Percentiles rank a stretch among this genome's conserved stretches.
Evolutionary conservation across 257 asterid genomes (phyloP).

Genomic region (Solanum chilense): DNA sequence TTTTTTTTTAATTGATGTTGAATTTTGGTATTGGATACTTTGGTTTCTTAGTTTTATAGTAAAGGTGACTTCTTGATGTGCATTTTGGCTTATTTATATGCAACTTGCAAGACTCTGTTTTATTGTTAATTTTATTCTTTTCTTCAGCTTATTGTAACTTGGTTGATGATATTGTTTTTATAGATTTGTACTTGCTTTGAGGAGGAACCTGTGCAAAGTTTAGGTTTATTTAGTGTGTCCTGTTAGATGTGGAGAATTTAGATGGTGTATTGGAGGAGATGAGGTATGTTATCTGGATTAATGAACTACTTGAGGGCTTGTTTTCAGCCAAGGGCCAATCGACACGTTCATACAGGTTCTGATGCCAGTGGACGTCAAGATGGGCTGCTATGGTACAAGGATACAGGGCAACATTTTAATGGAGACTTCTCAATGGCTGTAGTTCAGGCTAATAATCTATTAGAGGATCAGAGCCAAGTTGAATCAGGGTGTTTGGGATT

Average conservation of each 20-base stretch:
- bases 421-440: slow-evolving; percentile 78
- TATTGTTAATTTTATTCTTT: neutral
- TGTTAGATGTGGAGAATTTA: slow-evolving; percentile 27
- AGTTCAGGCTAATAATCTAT: slow-evolving; percentile 61
- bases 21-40: neutral
- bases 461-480: slow-evolving; percentile 65
- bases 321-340: slow-evolving; percentile 43
- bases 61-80: neutral
- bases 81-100: neutral
- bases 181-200: neutral
- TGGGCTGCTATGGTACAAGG: slow-evolving; percentile 64
- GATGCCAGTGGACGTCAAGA: slow-evolving; percentile 51
- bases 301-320: slow-evolving; percentile 57
- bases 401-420: slow-evolving; percentile 46
- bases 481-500: slow-evolving; percentile 52
- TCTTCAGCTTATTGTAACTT: neutral
- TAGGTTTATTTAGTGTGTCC: neutral
- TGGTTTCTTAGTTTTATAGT: slow-evolving; percentile 3
- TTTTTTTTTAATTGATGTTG: slow-evolving; percentile 14
- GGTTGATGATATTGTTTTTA: neutral
- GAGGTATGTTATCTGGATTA: slow-evolving; percentile 59
- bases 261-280: slow-evolving; percentile 60
- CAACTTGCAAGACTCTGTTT: neutral
- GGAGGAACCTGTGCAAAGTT: neutral
- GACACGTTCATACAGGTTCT: slow-evolving; percentile 28